Base-by-base conservation (phyloP, 2,329 filamentous ascomycete species). In the Penicillium sp. region DNA sequence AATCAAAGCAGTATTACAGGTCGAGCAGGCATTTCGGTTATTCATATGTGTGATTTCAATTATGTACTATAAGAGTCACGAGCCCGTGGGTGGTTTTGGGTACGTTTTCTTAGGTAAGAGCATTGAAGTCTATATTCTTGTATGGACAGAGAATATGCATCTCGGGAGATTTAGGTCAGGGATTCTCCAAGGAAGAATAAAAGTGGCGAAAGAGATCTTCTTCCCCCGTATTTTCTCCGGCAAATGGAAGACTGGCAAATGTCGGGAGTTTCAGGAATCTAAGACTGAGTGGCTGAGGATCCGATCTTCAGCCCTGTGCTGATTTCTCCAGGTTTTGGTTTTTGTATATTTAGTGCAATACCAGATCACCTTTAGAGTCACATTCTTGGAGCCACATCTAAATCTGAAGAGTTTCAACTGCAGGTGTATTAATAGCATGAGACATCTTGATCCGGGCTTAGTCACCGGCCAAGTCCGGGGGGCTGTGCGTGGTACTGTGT, bases 201-300 rank as follows among this genome's bases (percentile, higher is more conserved):
- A 59, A 63, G 62, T 63, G 62, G 62, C 62, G 56, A 64, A 57
- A 57, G 13, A 52, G 60, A 61, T 60, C 60, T 58, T 18, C 55
- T 26, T 62, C 55, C 61, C 61, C 61, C 57, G 54, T 61, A 57
- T 65, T 64, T 64, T 61, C 57, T 54, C 53, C 50, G 53, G 58
- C 63, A 66, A 68, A 69, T 69, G 53, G 61, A 44, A 58, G 51
- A 55, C 44, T 44, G 60, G 55, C 51, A 48, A 60, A 51, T 59
- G 43, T 71, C 70, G 70, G 70, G 63, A 64, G 60, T 61, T 67
- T 70, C 67, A 72, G 70, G 70, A 64, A 70, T 65, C 58, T 34
- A 55, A 39, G 55, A 52, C 40, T 53, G 37, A 62, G 58, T 66
- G 59, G 63, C 58, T 60, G 58, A 37, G 31, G 35, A 53, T 53